phyloP scores from a whole-genome alignment of 2,329 filamentous ascomycete species.

The Aspergillus sp. region DNA sequence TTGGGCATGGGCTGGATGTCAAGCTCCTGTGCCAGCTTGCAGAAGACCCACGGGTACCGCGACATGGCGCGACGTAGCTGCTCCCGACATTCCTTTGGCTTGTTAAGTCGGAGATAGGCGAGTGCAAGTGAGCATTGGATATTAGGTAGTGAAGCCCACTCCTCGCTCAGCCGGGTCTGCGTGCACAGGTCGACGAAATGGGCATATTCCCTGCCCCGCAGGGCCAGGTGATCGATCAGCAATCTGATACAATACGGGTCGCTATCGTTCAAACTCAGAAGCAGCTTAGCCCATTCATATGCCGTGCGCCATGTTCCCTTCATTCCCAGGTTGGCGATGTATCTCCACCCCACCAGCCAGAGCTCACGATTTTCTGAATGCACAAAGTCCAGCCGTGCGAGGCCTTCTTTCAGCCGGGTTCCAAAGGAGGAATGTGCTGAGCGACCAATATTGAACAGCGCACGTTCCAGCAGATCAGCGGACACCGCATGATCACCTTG shows the following conservation, averaged over 20 bases:
- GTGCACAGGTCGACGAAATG: constrained; percentile 71
- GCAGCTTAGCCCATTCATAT: constrained; percentile 86
- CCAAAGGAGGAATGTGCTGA: constrained; percentile 81
- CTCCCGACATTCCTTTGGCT: constrained; percentile 62
- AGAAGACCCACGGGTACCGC: constrained; percentile 79
- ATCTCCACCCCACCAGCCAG: constrained; percentile 85
- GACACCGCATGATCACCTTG: constrained; percentile 84
- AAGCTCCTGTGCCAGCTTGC: constrained; percentile 74
- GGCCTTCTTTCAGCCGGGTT: constrained; percentile 70
- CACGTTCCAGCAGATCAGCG: constrained; percentile 83
- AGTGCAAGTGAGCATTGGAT: constrained; percentile 73
- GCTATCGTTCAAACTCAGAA: constrained; percentile 69
- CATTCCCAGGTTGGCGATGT: constrained; percentile 78
- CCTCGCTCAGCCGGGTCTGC: constrained; percentile 47
- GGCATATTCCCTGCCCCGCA: constrained; percentile 73
- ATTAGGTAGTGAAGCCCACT: constrained; percentile 61
- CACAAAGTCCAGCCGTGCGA: constrained; percentile 75
- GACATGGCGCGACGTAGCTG: constrained; percentile 67
- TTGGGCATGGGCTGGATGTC: constrained; percentile 72
- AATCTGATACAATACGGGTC: constrained; percentile 84
- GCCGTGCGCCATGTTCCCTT: constrained; percentile 94
- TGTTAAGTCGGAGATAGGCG: constrained; percentile 69
- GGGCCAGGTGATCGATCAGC: constrained; percentile 76
- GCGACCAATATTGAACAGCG: constrained; percentile 89
- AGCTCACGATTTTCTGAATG: constrained; percentile 88